Conservation (phyloP, 2,329 filamentous ascomycete species). For the Sphaerulina vaccinii region DNA sequence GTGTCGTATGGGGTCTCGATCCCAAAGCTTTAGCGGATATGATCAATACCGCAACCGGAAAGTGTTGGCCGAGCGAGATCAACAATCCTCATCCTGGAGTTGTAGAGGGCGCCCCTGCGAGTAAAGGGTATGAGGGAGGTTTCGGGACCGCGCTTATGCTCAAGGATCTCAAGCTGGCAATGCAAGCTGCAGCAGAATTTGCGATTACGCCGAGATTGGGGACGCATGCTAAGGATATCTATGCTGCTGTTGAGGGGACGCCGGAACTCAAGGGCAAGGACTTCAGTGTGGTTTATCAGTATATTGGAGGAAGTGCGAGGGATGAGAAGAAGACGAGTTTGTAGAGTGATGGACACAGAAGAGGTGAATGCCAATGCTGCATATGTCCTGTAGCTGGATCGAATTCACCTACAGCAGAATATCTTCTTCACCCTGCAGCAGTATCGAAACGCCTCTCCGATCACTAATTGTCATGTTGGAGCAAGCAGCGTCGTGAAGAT, state of each 20-base stretch:
- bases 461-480: no score
- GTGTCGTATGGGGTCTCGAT: conserved; percentile 62
- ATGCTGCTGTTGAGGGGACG: conserved; percentile 45
- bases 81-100: conserved; percentile 94
- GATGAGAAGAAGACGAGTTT: conserved; percentile 7
- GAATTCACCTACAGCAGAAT: no score
- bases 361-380: no score
- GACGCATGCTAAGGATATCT: conserved; percentile 46
- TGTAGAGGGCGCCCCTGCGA: conserved; percentile 70
- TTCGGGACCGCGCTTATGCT: conserved; percentile 52
- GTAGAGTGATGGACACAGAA: background rate
- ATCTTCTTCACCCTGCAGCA: no score
- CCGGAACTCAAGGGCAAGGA: conserved; percentile 50
- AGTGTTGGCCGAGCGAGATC: conserved; percentile 91
- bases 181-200: conserved; percentile 47
- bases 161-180: conserved; percentile 51
- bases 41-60: conserved; percentile 91
- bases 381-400: no score
- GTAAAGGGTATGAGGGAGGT: conserved; percentile 62
- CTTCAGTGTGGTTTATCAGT: conserved; percentile 53
- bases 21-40: conserved; percentile 72
- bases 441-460: no score
- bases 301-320: conserved; percentile 47
- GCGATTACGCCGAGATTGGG: conserved; percentile 48
- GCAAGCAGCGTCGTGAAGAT: no score